These are phyloP conservation scores for Canavalia ensiformis DNA, from an alignment of 306 rosid species.

Conservation along the genomic window DNA sequence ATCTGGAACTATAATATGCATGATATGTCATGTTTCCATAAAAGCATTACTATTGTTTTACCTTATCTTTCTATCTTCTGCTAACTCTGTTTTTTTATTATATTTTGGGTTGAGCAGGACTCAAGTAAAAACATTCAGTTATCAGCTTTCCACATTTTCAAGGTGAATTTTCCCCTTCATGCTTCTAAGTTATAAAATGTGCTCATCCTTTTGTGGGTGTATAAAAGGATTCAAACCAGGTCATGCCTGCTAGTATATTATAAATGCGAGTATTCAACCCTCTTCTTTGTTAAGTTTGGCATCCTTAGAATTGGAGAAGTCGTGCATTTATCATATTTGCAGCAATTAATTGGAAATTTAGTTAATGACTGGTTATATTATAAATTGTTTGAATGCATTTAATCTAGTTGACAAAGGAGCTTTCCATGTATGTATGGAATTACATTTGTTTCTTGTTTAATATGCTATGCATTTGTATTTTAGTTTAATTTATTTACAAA, in stretches of 20 bases:
- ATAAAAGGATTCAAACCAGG: background rate
- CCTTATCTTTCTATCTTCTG: slow-evolving; percentile 43
- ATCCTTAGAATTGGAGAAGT: slow-evolving; percentile 3
- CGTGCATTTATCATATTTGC: slow-evolving; percentile 20
- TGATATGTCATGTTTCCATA: slow-evolving; percentile 20
- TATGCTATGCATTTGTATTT: too few relatives aligned
- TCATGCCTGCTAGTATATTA: background rate
- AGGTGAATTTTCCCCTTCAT: slow-evolving; percentile 60
- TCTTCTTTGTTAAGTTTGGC: slow-evolving; percentile 14
- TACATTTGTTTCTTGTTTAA: too few relatives aligned
- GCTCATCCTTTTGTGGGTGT: slow-evolving; percentile 32
- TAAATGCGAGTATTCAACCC: background rate
- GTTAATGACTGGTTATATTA: background rate
- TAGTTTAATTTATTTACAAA: too few relatives aligned
- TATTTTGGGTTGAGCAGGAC: slow-evolving; percentile 68
- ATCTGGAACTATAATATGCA: slow-evolving; percentile 4
- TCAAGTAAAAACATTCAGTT: slow-evolving; percentile 94
- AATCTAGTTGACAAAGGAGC: slow-evolving; percentile 17
- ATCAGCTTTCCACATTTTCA: slow-evolving; percentile 97
- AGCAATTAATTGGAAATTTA: slow-evolving; percentile 4
- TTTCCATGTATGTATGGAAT: background rate
- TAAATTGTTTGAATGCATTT: background rate
- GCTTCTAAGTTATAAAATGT: slow-evolving; percentile 24
- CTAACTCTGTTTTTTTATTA: slow-evolving; percentile 32
- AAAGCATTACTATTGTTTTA: slow-evolving; percentile 35